Conservation (phyloP, 2,329 filamentous ascomycete species). For the Epichloe sp. region DNA sequence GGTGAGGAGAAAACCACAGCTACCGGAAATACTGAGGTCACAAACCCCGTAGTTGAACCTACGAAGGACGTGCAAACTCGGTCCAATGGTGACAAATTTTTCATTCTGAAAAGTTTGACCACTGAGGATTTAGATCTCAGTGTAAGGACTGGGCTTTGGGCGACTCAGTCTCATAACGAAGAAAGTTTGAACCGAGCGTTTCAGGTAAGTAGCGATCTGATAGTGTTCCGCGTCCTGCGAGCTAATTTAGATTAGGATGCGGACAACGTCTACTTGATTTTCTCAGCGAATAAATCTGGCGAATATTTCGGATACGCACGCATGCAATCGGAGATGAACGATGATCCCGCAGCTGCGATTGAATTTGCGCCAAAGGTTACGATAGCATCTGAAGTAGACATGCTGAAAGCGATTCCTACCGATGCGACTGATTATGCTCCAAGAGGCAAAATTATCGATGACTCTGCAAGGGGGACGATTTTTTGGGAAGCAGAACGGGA, state of each 20-base stretch:
- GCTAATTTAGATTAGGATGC: constrained; percentile 38
- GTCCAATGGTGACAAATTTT: constrained; percentile 38
- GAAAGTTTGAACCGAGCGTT: constrained; percentile 70
- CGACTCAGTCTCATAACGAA: constrained; percentile 90
- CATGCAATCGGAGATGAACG: constrained; percentile 74
- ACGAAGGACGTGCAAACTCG: constrained; percentile 1
- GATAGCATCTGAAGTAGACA: constrained; percentile 44
- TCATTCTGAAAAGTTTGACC: constrained; percentile 86
- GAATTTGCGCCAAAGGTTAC: constrained; percentile 56
- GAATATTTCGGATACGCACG: constrained; percentile 93
- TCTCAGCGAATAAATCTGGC: constrained; percentile 94
- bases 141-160: constrained; percentile 80
- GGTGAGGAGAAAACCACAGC: constrained; percentile 5
- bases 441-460: constrained; percentile 78
- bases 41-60: neutral
- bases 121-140: constrained; percentile 82
- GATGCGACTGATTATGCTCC: constrained; percentile 66
- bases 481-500: constrained; percentile 81
- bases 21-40: constrained; percentile 1
- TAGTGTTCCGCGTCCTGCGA: neutral
- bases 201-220: constrained; percentile 41
- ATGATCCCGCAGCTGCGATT: constrained; percentile 57
- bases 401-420: constrained; percentile 69
- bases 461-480: constrained; percentile 85
- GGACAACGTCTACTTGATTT: constrained; percentile 81